Evolutionary conservation across 345 rosid species (phyloP).

Genomic region (rapeseed (Brassica napus)): DNA sequence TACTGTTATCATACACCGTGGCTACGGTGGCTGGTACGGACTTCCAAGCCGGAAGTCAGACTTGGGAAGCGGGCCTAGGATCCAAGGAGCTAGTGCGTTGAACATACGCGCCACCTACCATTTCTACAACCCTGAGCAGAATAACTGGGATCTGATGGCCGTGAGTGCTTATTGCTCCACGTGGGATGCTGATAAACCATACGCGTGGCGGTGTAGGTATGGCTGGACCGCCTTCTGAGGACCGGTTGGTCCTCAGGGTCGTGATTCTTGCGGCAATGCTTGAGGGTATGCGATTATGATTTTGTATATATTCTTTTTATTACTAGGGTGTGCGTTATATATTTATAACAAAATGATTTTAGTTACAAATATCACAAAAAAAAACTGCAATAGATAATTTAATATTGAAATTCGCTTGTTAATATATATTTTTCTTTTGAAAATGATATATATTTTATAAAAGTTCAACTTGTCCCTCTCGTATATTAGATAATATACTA

Average conservation of each 20-base stretch:
- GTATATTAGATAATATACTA: not conserved
- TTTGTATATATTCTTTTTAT: no score
- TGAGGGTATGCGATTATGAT: no score
- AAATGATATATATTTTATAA: no score
- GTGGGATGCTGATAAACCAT: constrained; percentile 52
- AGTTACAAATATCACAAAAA: no score
- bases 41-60: constrained; percentile 8
- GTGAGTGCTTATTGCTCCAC: constrained; percentile 57
- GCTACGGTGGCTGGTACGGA: not conserved
- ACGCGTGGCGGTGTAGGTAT: constrained; percentile 52
- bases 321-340: no score
- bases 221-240: constrained; percentile 73
- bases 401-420: no score
- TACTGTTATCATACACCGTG: constrained; percentile 5
- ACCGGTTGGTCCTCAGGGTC: constrained; percentile 51
- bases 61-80: constrained; percentile 37
- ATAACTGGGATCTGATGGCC: constrained; percentile 48
- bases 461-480: not conserved
- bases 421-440: no score
- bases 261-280: constrained; percentile 48
- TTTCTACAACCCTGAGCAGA: constrained; percentile 47
- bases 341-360: no score
- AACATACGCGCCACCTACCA: constrained; percentile 59
- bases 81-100: constrained; percentile 41
- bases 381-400: no score